Evolutionary conservation across 345 rosid species (phyloP).

Genomic region (Camelina laxa): DNA sequence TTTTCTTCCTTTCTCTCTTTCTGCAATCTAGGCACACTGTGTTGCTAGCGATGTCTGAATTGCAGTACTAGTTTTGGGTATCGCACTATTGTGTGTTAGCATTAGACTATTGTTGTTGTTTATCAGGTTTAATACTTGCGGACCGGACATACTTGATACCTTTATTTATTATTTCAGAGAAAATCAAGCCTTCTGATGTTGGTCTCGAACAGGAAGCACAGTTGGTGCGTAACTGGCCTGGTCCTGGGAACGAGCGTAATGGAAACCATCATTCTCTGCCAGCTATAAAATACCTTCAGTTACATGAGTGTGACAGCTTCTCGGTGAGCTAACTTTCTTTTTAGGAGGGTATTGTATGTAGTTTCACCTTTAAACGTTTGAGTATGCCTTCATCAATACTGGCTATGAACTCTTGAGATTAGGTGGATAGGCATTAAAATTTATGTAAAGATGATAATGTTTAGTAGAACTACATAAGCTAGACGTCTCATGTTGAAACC

Average conservation of each 20-base stretch:
- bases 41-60: background rate
- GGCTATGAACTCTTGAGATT: background rate
- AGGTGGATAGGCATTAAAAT: background rate
- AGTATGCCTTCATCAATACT: background rate
- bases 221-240: conserved; percentile 69
- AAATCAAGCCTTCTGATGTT: conserved; percentile 94
- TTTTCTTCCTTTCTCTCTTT: conserved; percentile 1
- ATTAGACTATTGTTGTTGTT: background rate
- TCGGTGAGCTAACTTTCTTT: conserved; percentile 61
- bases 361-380: conserved; percentile 4
- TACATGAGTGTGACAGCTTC: conserved; percentile 92
- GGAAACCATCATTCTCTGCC: conserved; percentile 68
- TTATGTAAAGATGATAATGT: background rate
- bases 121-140: background rate
- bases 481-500: conserved; percentile 20
- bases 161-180: conserved; percentile 61
- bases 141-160: conserved; percentile 6
- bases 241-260: conserved; percentile 62
- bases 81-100: conserved; percentile 1
- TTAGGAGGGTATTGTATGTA: background rate
- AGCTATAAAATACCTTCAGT: conserved; percentile 77
- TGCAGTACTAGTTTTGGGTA: background rate
- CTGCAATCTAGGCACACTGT: conserved; percentile 7
- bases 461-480: conserved; percentile 8
- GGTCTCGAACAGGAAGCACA: conserved; percentile 98